Conservation (phyloP, 805 yeast species). For the Myxozyma mucilagina region DNA sequence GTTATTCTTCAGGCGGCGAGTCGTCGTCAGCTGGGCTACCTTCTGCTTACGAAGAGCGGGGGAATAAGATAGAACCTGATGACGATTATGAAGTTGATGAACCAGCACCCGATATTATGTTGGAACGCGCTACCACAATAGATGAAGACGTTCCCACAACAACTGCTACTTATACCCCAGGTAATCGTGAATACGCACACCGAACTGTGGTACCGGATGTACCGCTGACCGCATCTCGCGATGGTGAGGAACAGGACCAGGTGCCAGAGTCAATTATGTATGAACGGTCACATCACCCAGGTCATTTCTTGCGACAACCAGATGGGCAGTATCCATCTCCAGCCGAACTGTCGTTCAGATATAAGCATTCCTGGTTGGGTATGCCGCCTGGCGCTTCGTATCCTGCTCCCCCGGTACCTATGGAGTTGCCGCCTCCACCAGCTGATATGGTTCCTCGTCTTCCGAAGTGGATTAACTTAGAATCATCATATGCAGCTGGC, state of each 20-base stretch:
- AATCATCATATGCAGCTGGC: constrained; percentile 24
- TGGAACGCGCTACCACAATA: neutral
- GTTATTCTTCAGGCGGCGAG: constrained; percentile 5
- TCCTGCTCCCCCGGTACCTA: constrained; percentile 30
- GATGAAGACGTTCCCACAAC: neutral
- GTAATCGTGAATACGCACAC: neutral
- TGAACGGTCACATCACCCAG: constrained; percentile 12
- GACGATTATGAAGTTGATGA: constrained; percentile 14
- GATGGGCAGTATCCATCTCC: constrained; percentile 26
- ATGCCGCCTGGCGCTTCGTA: constrained; percentile 28
- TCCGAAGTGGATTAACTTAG: constrained; percentile 29
- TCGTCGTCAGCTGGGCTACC: constrained; percentile 29
- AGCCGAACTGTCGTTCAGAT: constrained; percentile 29
- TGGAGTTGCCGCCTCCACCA: constrained; percentile 30
- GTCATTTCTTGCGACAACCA: constrained; percentile 11
- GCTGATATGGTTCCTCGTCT: constrained; percentile 20
- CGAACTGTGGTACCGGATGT: constrained; percentile 8
- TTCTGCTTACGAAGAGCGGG: constrained; percentile 12
- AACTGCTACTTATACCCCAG: neutral
- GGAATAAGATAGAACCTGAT: neutral
- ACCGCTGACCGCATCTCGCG: neutral
- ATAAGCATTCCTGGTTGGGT: constrained; percentile 24
- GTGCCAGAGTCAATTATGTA: constrained; percentile 29
- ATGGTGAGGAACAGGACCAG: constrained; percentile 21
- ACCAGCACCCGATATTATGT: constrained; percentile 8